Evolutionary conservation across 345 rosid genomes (phyloP).

Genomic region (Geranium rotundifolium): DNA sequence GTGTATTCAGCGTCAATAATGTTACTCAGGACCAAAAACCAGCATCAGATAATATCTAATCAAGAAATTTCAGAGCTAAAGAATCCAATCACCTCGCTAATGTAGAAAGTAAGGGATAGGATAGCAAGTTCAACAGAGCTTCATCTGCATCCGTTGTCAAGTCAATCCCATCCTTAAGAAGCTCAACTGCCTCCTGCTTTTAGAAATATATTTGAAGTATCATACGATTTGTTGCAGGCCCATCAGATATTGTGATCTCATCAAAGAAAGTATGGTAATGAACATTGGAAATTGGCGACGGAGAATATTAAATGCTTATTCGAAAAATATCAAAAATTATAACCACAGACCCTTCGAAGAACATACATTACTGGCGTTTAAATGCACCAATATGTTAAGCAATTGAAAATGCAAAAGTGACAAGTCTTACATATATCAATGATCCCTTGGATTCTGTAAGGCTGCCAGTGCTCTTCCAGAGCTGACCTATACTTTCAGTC

Average conservation of each 20-base stretch:
- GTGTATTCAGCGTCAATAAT: too few species aligned
- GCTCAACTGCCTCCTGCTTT: constrained; percentile 72
- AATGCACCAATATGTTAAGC: background rate
- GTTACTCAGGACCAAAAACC: too few species aligned
- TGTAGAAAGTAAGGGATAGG: constrained; percentile 70
- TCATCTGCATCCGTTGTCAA: constrained; percentile 81
- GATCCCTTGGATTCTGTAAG: constrained; percentile 49
- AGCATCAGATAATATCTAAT: too few species aligned
- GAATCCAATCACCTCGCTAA: constrained; percentile 44
- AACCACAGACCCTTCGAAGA: too few species aligned
- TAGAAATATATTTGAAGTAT: constrained; percentile 6
- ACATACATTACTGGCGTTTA: too few species aligned
- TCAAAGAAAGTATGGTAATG: too few species aligned
- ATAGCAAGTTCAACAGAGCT: constrained; percentile 59
- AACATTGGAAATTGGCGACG: too few species aligned
- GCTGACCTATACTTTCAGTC: constrained; percentile 61
- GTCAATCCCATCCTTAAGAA: constrained; percentile 94
- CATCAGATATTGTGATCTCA: too few species aligned
- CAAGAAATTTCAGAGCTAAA: too few species aligned
- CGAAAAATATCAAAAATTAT: too few species aligned
- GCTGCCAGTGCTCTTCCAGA: constrained; percentile 64
- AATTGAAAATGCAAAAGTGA: background rate
- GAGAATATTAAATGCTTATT: too few species aligned
- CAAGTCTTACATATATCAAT: constrained; percentile 52
- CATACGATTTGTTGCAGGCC: background rate